Evolutionary conservation across 2,329 filamentous ascomycete species (phyloP), one percentile per base, ranked within the genome.

Genomic region (Chrysoporthe cubensis): DNA sequence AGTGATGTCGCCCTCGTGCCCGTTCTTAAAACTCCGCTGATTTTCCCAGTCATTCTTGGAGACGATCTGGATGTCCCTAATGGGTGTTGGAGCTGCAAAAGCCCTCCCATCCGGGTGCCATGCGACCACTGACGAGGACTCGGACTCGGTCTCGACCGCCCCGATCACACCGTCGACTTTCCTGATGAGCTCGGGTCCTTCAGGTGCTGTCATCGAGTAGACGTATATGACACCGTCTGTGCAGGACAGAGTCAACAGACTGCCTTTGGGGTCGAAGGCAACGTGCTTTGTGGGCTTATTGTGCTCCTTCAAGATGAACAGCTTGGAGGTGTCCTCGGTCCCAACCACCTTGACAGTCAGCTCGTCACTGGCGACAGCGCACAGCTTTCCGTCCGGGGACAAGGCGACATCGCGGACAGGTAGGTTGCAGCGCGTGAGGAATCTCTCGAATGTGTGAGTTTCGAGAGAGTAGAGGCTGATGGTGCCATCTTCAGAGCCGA

Each of bases 31-130:
- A 0, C 83, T 80, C 69, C 91, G 87, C 77, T 98, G 94, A 72
- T 91, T 90, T 76, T 94, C 92, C 92, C 95, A 97, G 76, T 97
- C 93, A 64, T 88, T 89, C 70, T 90, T 89, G n/a, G 95, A 97
- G 66, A 97, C 87, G 50, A 97, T 87, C 74, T 96, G 91, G 40
- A 97, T 88, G 76, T 97, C 91, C 80, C 90, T 87, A 32, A 91
- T 93, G 0, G 91, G 87, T 26, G 94, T 97, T 0, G 93, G 89
- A 26, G 92, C 90, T 1, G 93, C 94, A 78, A 99, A 97, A 3
- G 94, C 93, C 72, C 93, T 88, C 26, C 96, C 95, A 76, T 98
- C 95, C 0, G 96, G 96, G 80, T 98, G 96, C 96, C 96, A 99
- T 0, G 89, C 87, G 6, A 91, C 89, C 74, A 86, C 87, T 4